Percentiles rank a stretch among this genome's conserved stretches.
Conservation (phyloP, 2,329 filamentous ascomycete species). For the Fonsecaea nubica region DNA sequence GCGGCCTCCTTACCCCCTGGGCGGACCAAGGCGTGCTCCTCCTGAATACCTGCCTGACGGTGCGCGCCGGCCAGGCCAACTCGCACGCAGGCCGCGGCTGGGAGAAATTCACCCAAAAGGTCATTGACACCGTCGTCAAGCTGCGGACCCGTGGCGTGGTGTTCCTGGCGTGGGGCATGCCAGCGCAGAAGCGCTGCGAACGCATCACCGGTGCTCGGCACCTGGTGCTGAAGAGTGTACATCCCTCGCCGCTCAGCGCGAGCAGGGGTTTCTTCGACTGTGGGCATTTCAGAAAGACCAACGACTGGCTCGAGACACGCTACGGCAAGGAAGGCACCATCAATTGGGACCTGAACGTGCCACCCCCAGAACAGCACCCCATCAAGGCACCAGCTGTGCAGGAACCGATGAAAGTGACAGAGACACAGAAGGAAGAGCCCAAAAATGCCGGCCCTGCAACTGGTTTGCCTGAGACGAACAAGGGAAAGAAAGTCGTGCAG, state of each 20-base stretch:
- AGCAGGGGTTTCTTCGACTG: slow-evolving; percentile 80
- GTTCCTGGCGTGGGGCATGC: slow-evolving; percentile 91
- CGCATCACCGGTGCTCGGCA: slow-evolving; percentile 72
- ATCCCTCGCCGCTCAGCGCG: slow-evolving; percentile 93
- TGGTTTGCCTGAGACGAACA: slow-evolving; percentile 41
- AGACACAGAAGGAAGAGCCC: slow-evolving; percentile 22
- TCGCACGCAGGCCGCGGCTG: slow-evolving; percentile 86
- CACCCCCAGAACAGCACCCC: slow-evolving; percentile 22
- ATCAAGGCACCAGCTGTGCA: slow-evolving; percentile 29
- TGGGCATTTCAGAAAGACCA: slow-evolving; percentile 79
- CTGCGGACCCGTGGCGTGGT: slow-evolving; percentile 82
- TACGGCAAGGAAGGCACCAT: slow-evolving; percentile 84
- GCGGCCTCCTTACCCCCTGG: slow-evolving; percentile 89
- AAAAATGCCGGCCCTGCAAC: slow-evolving; percentile 30
- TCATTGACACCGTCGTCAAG: slow-evolving; percentile 84
- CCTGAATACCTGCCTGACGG: slow-evolving; percentile 93
- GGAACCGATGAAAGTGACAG: slow-evolving; percentile 29
- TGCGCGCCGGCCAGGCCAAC: slow-evolving; percentile 86
- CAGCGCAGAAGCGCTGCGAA: slow-evolving; percentile 78
- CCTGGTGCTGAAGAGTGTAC: slow-evolving; percentile 82
- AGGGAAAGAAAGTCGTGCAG: slow-evolving; percentile 31
- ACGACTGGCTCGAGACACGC: slow-evolving; percentile 79
- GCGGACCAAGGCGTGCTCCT: slow-evolving; percentile 90
- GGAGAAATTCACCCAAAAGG: slow-evolving; percentile 90
- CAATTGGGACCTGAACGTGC: slow-evolving; percentile 74